A percentile compares a stretch with the other conserved stretches of the same genome.
These are phyloP conservation scores for Phanerodontia chrysosporium DNA, from an alignment of 768 basidiomycete species.

Conservation along the genomic window DNA sequence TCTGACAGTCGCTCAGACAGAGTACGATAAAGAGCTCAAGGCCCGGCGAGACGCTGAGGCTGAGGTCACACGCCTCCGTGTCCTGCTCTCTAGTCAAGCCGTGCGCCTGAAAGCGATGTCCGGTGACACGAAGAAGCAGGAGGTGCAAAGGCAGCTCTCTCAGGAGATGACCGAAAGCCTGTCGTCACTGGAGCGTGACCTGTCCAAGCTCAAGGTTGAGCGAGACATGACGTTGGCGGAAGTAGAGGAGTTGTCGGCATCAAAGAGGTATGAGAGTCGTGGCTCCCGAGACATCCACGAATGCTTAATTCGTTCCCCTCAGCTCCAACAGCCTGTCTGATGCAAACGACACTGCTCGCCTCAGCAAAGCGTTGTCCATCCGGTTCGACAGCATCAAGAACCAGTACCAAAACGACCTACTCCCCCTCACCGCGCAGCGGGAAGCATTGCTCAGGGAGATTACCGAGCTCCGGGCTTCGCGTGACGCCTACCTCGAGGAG, in stretches of 20 bases:
- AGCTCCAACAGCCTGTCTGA: constrained; percentile 18
- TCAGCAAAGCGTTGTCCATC: constrained; percentile 69
- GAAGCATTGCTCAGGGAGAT: constrained; percentile 80
- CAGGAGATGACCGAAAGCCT: constrained; percentile 77
- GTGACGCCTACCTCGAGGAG: constrained; percentile 88
- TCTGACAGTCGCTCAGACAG: constrained; percentile 85
- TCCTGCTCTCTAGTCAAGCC: constrained; percentile 86
- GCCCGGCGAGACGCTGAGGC: constrained; percentile 88
- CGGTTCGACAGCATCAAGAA: constrained; percentile 84
- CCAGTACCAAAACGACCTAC: constrained; percentile 84
- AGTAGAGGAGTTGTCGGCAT: constrained; percentile 81
- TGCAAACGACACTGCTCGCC: constrained; percentile 18
- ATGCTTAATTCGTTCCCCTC: background rate
- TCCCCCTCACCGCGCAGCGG: constrained; percentile 78
- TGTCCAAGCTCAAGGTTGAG: constrained; percentile 84
- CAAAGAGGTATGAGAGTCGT: constrained; percentile 53
- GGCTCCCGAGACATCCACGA: background rate
- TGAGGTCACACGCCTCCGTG: constrained; percentile 81
- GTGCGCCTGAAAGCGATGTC: constrained; percentile 82
- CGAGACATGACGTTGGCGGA: constrained; percentile 91
- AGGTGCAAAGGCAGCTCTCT: constrained; percentile 73
- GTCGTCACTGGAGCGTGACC: constrained; percentile 74
- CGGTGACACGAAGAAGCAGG: constrained; percentile 71
- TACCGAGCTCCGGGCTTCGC: constrained; percentile 77
- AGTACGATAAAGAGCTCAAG: constrained; percentile 89